Base-by-base conservation (phyloP, 257 asterid species). In the Scutellaria galericulata region DNA sequence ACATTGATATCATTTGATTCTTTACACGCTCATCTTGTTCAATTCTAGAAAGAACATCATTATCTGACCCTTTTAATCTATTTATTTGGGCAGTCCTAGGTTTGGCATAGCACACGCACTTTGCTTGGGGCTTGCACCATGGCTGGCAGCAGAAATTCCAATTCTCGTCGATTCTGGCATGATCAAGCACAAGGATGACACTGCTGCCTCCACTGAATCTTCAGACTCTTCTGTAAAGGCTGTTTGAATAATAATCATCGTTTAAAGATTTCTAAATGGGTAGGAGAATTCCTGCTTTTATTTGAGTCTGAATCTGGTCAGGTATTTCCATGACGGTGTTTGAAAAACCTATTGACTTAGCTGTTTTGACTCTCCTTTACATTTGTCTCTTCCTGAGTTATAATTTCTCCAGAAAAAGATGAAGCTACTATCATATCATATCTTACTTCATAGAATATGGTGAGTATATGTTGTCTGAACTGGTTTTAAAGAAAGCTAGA, bases 101-200 rank as follows among this genome's bases (percentile, higher is more conserved):
- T 92, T 92, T 78, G 98, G 98, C 31, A 82, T 92, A 62, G 98
- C 98, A 1, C 98, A 92, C 74, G 98, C 96, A 4, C 96, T 92
- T 31, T 92, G 98, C 69, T 78, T 92, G 86, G 98, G 98, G 6
- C 96, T 90, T 71, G 96, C 96, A 62, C 98, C 98, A 14, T 92
- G 98, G 98, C 89, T 90, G 72, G 98, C 97, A 9, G 98, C 96
- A 12, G 98, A 92, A 81, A 92, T 92, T 75, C 98, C 97, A 0
- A 63, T 92, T 66, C 95, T 92, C 6, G 97, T 90, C 61, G 98
- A 90, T 87, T 90, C 98, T 65, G 97, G 96, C 71, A 92, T 92
- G 97, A 72, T 92, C 76, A 92, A 92, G 80, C 98, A 92, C 87
- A 92, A 92, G 82, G 97, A 90, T 58, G 97, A 92, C 70, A 82